phyloP scores from a whole-genome alignment of 371 early-diverging fungal genomes.

The Mortierella sp. region DNA sequence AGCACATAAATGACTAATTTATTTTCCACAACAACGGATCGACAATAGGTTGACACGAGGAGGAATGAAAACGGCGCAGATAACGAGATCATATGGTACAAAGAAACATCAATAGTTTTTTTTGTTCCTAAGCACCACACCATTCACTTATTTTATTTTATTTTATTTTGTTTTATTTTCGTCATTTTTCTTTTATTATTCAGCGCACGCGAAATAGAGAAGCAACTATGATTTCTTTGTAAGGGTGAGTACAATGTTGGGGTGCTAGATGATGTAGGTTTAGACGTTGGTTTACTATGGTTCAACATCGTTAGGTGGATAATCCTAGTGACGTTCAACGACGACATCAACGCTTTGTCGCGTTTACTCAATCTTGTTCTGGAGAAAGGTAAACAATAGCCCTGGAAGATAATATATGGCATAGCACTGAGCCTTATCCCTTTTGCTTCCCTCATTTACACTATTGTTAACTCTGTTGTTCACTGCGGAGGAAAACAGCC shows the following conservation, averaged over 20 bases:
- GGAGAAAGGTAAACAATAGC: neutral
- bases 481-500: neutral
- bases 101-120: too few species aligned
- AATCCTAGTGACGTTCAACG: neutral
- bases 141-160: too few species aligned
- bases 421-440: neutral
- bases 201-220: neutral
- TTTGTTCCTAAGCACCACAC: too few species aligned
- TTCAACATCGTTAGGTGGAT: neutral
- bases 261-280: neutral
- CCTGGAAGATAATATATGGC: neutral
- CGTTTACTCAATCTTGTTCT: neutral
- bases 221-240: neutral
- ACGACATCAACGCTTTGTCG: neutral
- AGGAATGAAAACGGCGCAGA: too few species aligned
- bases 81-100: too few species aligned
- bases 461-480: neutral
- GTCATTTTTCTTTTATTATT: too few species aligned
- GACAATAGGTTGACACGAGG: too few species aligned
- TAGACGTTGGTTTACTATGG: neutral
- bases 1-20: too few species aligned
- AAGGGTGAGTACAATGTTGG: neutral
- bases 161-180: too few species aligned
- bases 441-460: neutral
- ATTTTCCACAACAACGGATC: too few species aligned